These are phyloP conservation scores for Sophora flavescens DNA, from an alignment of 306 rosid genomes.

Conservation along the genomic window DNA sequence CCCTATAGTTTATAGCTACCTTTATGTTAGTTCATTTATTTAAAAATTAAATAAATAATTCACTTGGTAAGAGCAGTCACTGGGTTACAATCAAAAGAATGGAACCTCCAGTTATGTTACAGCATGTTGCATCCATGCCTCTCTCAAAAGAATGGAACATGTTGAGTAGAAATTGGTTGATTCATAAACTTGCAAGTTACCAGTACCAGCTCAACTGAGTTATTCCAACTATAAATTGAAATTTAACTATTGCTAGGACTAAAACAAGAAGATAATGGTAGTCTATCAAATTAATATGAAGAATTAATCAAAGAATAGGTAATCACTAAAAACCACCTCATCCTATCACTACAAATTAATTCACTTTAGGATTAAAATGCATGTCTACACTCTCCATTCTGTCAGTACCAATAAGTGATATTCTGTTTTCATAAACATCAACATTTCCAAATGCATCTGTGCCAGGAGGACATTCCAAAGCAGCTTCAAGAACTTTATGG, in stretches of 20 bases:
- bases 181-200: constrained; percentile 20
- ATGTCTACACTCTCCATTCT: constrained; percentile 70
- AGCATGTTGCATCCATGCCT: constrained; percentile 25
- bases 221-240: constrained; percentile 32
- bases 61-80: background rate
- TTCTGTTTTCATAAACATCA: constrained; percentile 71
- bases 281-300: background rate
- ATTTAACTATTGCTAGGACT: background rate
- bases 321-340: constrained; percentile 21
- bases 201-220: constrained; percentile 5
- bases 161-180: constrained; percentile 2
- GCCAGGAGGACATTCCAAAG: constrained; percentile 94
- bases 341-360: constrained; percentile 40
- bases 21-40: no score
- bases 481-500: constrained; percentile 90
- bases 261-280: constrained; percentile 21
- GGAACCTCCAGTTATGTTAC: background rate
- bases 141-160: constrained; percentile 21
- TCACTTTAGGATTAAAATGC: constrained; percentile 56
- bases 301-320: constrained; percentile 22
- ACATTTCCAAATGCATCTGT: constrained; percentile 73
- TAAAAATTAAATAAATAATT: no score
- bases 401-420: constrained; percentile 69
- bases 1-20: no score
- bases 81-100: constrained; percentile 20